These are phyloP conservation scores for Beta lomatogona DNA, from an alignment of 179 eudicot species.

Conservation along the genomic window DNA sequence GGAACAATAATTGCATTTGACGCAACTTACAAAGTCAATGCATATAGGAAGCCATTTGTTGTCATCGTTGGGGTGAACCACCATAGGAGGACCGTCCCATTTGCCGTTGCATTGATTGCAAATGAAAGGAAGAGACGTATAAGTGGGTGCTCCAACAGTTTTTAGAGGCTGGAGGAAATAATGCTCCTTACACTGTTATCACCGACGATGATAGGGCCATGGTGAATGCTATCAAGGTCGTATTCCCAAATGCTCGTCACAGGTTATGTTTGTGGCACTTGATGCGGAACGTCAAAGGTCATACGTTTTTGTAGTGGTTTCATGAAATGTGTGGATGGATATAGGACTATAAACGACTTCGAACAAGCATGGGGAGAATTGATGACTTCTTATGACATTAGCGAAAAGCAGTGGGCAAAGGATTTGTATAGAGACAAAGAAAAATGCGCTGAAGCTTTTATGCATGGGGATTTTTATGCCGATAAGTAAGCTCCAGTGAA, in stretches of 20 bases:
- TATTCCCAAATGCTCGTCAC: neutral
- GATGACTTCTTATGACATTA: too few species aligned
- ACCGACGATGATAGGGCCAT: slow-evolving; percentile 10
- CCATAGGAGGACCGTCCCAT: neutral
- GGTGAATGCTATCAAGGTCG: neutral
- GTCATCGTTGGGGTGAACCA: slow-evolving; percentile 2
- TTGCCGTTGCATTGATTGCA: neutral
- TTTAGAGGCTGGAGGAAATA: neutral
- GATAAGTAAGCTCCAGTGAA: neutral
- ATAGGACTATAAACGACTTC: neutral
- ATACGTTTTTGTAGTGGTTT: neutral
- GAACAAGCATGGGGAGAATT: neutral
- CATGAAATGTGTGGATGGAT: neutral
- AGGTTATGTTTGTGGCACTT: slow-evolving; percentile 9
- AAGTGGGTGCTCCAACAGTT: neutral
- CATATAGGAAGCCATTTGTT: slow-evolving; percentile 5
- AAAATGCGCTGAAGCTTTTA: neutral
- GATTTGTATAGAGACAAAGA: neutral
- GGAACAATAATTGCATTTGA: slow-evolving; percentile 21
- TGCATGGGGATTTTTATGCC: neutral
- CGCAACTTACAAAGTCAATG: slow-evolving; percentile 6
- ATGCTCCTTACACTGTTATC: neutral
- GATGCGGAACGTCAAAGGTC: neutral
- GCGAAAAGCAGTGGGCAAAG: neutral
- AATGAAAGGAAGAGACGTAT: neutral